Percentiles rank a stretch among this genome's conserved stretches.
These are phyloP conservation scores for Azolla pinnata DNA, from an alignment of 75 land plant species.

Conservation along the genomic window DNA sequence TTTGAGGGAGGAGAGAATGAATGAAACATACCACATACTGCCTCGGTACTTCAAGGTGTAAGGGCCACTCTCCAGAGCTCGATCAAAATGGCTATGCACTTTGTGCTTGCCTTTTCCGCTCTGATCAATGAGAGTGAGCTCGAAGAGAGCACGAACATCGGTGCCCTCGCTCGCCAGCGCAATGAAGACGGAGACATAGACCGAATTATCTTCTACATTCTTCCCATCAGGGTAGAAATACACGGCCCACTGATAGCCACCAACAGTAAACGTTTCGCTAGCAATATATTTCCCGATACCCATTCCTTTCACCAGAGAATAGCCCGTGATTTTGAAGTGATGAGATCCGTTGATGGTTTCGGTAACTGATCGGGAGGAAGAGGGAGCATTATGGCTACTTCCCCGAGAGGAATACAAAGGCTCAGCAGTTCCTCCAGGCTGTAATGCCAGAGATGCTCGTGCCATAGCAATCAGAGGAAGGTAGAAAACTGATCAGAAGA, in stretches of 20 bases:
- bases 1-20: too few relatives aligned
- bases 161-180: slow-evolving; percentile 76
- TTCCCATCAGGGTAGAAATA: slow-evolving; percentile 81
- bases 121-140: slow-evolving; percentile 67
- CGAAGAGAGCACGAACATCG: slow-evolving; percentile 77
- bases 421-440: too few relatives aligned
- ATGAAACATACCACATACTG: slow-evolving; percentile 61
- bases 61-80: slow-evolving; percentile 60
- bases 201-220: slow-evolving; percentile 52
- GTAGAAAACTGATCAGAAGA: too few relatives aligned
- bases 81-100: slow-evolving; percentile 63
- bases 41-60: slow-evolving; percentile 73
- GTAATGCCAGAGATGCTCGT: too few relatives aligned
- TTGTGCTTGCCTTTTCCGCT: slow-evolving; percentile 68
- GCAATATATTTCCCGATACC: slow-evolving; percentile 56
- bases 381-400: too few relatives aligned
- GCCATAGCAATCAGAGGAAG: too few relatives aligned
- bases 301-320: slow-evolving; percentile 74
- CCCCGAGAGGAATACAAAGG: too few relatives aligned
- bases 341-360: slow-evolving; percentile 73
- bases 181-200: slow-evolving; percentile 61
- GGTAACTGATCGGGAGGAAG: slow-evolving; percentile 34
- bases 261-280: slow-evolving; percentile 57
- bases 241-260: slow-evolving; percentile 68
- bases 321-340: slow-evolving; percentile 53